Conservation (phyloP, 768 basidiomycete genomes). For the Pleurotus citrinopileatus region DNA sequence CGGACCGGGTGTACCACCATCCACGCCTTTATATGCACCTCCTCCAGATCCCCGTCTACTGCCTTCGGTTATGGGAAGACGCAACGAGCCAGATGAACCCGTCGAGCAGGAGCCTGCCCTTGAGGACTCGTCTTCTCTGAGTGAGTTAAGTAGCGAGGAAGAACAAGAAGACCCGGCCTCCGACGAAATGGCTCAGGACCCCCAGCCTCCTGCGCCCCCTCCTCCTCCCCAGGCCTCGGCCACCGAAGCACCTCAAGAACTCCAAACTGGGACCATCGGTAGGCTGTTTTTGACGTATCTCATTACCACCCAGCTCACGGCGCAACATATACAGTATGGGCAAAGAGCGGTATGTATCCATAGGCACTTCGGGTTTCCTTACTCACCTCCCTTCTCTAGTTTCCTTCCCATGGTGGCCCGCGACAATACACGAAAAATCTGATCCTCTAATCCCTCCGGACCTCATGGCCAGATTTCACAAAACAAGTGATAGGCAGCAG, state of each 20-base stretch:
- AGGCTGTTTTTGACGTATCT: constrained; percentile 16
- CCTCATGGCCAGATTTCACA: constrained; percentile 27
- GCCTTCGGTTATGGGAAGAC: not conserved
- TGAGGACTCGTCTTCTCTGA: constrained; percentile 2
- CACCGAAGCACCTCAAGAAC: not conserved
- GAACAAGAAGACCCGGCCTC: not conserved
- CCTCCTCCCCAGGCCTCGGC: not conserved
- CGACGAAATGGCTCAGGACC: not conserved
- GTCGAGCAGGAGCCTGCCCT: not conserved
- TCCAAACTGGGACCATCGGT: constrained; percentile 36
- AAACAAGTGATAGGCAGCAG: constrained; percentile 30
- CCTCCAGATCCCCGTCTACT: constrained; percentile 3
- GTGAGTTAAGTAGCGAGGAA: constrained; percentile 5
- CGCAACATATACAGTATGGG: constrained; percentile 78
- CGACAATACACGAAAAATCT: constrained; percentile 65
- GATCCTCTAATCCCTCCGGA: constrained; percentile 53
- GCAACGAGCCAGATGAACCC: not conserved
- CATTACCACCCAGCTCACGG: too few relatives aligned
- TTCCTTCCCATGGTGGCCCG: constrained; percentile 88
- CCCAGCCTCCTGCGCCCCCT: not conserved
- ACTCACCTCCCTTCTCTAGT: constrained; percentile 33
- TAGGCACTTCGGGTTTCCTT: not conserved
- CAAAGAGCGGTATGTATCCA: constrained; percentile 58
- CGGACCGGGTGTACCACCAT: constrained; percentile 8
- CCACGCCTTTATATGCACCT: not conserved